Evolutionary conservation across 208 protist species (phyloP).

Genomic region (Trypanosoma conorhini): DNA sequence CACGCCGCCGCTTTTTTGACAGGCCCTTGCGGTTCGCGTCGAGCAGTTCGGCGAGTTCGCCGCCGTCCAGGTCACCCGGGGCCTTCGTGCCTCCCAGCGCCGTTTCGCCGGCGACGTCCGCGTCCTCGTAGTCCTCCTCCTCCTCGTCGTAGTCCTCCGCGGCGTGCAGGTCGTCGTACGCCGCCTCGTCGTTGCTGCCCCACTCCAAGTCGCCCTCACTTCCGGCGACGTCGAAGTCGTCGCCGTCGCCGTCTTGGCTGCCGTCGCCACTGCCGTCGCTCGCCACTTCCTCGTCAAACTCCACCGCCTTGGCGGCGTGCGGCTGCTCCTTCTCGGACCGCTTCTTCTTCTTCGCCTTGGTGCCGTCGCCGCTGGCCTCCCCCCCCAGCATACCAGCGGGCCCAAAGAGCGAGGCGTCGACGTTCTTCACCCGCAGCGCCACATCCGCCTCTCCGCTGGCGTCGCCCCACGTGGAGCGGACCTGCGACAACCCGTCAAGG

Average conservation of each 20-base stretch:
- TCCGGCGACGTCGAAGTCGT: conserved; percentile 42
- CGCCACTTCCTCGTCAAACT: conserved; percentile 37
- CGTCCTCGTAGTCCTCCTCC: conserved; percentile 38
- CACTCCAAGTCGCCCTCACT: conserved; percentile 69
- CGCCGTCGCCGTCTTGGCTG: conserved; percentile 12
- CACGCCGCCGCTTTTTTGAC: conserved; percentile 72
- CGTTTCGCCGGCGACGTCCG: conserved; percentile 40
- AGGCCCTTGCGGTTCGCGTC: conserved; percentile 53
- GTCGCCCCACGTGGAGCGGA: conserved; percentile 86
- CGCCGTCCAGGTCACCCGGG: conserved; percentile 50
- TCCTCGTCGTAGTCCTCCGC: conserved; percentile 31
- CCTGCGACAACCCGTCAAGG: conserved; percentile 74
- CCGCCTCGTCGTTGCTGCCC: conserved; percentile 69
- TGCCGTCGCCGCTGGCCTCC: neutral
- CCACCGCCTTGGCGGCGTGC: conserved; percentile 8
- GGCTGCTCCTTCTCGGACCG: neutral
- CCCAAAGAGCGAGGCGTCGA: conserved; percentile 81
- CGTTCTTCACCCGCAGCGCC: conserved; percentile 58
- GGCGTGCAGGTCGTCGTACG: conserved; percentile 40
- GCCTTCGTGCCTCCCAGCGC: conserved; percentile 37
- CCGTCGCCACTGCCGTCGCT: conserved; percentile 20
- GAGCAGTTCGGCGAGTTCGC: conserved; percentile 82
- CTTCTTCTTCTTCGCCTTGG: conserved; percentile 14
- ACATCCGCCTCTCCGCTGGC: conserved; percentile 82
- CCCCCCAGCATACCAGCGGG: conserved; percentile 51